Evolutionary conservation across 2,329 filamentous ascomycete species (phyloP), one percentile per base, ranked within the genome.

Genomic region (Dactylellina parvicollis): DNA sequence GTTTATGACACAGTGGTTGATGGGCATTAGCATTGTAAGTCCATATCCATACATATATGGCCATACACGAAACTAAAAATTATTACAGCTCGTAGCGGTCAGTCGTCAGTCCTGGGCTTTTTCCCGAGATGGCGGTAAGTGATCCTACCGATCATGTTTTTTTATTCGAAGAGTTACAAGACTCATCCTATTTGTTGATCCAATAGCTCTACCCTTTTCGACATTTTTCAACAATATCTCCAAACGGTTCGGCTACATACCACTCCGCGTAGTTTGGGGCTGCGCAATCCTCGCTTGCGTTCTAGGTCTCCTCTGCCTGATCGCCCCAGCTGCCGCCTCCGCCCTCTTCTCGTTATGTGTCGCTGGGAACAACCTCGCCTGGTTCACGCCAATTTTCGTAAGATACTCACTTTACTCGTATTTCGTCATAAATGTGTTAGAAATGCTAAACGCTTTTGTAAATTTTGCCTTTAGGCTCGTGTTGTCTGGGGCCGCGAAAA

Each of bases 81-180:
- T 66, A 56, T n/a, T 66, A 2, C 79, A 74, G 56, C 79, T 86
- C 1, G 84, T 88, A 2, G 87, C 87, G 0, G 85, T 84, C 3
- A 87, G 85, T 4, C 83, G 87, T 4, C 87, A 89, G 79, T 83
- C 82, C 28, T 89, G 87, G 87, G 87, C 87, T 0, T 89, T 89
- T 77, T 86, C 85, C 7, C 83, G 87, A 22, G 87, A 89, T 76
- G 86, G 86, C 1, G 61, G 61, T 66, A 66, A 47, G 50, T 40
- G 26, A 24, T 36, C 1, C 20, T 28, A n/a, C n/a, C n/a, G n/a
- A n/a, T n/a, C n/a, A n/a, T n/a, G n/a, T n/a, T n/a, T n/a, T n/a
- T n/a, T n/a, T n/a, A n/a, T 34, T 42, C 9, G 4, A 3, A 46
- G 3, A n/a, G 10, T 28, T 1, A 28, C 36, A 10, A 52, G n/a